A percentile compares a stretch with the other conserved stretches of the same genome.
Evolutionary conservation across 495 filamentous ascomycete genomes (phyloP).

Genomic region (Penicillium antarcticum): DNA sequence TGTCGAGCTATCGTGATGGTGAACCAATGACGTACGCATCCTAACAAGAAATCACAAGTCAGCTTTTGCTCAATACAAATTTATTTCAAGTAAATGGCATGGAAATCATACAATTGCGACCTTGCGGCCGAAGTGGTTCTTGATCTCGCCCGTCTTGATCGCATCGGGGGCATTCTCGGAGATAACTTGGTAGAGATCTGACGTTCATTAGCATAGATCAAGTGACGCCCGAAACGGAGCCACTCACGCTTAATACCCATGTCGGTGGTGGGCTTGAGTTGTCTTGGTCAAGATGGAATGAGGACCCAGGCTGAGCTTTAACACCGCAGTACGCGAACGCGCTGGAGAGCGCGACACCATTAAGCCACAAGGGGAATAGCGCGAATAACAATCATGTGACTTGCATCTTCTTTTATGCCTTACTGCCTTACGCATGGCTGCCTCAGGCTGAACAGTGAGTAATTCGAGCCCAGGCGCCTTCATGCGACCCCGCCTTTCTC

Average conservation of each 20-base stretch:
- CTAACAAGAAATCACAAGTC: constrained; percentile 32
- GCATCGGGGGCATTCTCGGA: constrained; percentile 88
- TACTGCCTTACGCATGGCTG: constrained; percentile 16
- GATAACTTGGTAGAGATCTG: constrained; percentile 80
- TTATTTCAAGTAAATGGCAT: neutral
- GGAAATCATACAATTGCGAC: constrained; percentile 78
- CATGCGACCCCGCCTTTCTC: constrained; percentile 25
- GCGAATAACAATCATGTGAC: constrained; percentile 7
- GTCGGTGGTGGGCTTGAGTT: constrained; percentile 15
- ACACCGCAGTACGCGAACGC: constrained; percentile 23
- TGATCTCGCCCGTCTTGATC: constrained; percentile 95
- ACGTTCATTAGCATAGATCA: constrained; percentile 2
- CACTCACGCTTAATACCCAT: constrained; percentile 88
- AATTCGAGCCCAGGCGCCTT: constrained; percentile 15
- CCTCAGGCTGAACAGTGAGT: neutral
- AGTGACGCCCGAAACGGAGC: neutral
- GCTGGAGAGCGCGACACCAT: constrained; percentile 28
- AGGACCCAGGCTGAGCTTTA: neutral
- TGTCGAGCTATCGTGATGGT: neutral
- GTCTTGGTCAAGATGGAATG: neutral
- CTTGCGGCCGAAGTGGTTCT: constrained; percentile 96
- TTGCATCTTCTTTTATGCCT: neutral
- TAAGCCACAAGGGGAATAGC: constrained; percentile 29
- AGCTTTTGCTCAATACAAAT: neutral
- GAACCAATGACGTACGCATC: constrained; percentile 69